Percentiles rank a stretch among this genome's conserved stretches.
Conservation (phyloP, 805 yeast genomes). For the Torulaspora gathmanii region DNA sequence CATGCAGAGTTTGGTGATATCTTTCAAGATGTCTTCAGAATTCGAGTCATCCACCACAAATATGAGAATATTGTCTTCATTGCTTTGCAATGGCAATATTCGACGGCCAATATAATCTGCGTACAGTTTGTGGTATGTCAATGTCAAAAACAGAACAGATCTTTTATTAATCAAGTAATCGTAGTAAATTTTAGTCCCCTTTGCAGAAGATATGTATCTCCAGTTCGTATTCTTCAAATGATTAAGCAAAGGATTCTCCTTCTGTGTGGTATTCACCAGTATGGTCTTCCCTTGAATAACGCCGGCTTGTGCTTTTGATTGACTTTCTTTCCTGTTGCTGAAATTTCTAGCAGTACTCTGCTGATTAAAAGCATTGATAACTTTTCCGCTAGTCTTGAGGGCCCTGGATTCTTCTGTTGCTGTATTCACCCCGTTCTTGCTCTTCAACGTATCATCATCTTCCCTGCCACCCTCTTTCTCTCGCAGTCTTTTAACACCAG, state of each 20-base stretch:
- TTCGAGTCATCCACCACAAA: conserved; percentile 64
- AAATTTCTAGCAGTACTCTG: conserved; percentile 16
- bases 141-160: conserved; percentile 56
- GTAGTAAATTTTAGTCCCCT: conserved; percentile 43
- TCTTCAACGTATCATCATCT: not conserved
- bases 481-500: conserved; percentile 60
- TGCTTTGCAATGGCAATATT: conserved; percentile 40
- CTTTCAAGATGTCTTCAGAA: conserved; percentile 42
- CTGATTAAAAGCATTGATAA: conserved; percentile 22
- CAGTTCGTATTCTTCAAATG: conserved; percentile 51
- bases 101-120: conserved; percentile 68
- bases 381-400: conserved; percentile 5
- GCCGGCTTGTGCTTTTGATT: conserved; percentile 2
- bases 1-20: conserved; percentile 39
- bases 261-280: conserved; percentile 60
- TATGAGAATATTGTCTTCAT: conserved; percentile 49
- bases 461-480: conserved; percentile 36
- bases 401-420: not conserved
- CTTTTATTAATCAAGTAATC: conserved; percentile 63
- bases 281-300: conserved; percentile 35
- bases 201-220: conserved; percentile 40
- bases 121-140: conserved; percentile 69
- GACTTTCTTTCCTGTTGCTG: conserved; percentile 14
- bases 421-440: not conserved
- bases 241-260: conserved; percentile 64